phyloP scores from a whole-genome alignment of 2,329 filamentous ascomycete species.

The Fusarium sterilihyphosum region DNA sequence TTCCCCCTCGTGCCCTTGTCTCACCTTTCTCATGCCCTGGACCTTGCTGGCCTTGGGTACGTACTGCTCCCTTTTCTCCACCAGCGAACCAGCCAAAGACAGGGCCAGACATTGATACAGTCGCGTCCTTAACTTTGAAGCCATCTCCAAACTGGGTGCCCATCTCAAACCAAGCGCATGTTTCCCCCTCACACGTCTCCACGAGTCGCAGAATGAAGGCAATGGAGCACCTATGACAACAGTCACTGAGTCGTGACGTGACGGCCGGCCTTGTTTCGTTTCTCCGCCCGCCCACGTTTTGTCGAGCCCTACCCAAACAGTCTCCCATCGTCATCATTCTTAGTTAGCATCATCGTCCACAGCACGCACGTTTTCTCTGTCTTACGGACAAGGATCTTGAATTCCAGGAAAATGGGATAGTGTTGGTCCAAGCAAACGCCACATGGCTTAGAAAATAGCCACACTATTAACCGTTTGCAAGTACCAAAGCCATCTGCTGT shows the following conservation, averaged over 20 bases:
- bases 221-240: not conserved
- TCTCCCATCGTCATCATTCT: slow-evolving; percentile 13
- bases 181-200: slow-evolving; percentile 19
- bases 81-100: slow-evolving; percentile 40
- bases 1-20: slow-evolving; percentile 38
- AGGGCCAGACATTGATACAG: slow-evolving; percentile 39
- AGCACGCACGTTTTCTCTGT: slow-evolving; percentile 12
- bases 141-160: slow-evolving; percentile 39
- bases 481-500: slow-evolving; percentile 8
- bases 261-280: slow-evolving; percentile 11
- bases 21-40: slow-evolving; percentile 27
- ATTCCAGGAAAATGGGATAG: slow-evolving; percentile 17
- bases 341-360: slow-evolving; percentile 10
- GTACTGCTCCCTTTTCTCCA: slow-evolving; percentile 28
- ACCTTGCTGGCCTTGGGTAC: slow-evolving; percentile 32
- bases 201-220: slow-evolving; percentile 16
- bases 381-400: slow-evolving; percentile 27
- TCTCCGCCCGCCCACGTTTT: slow-evolving; percentile 1
- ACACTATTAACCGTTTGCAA: slow-evolving; percentile 5
- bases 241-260: slow-evolving; percentile 30
- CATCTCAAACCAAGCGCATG: slow-evolving; percentile 22
- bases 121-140: slow-evolving; percentile 38
- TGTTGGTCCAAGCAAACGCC: slow-evolving; percentile 24
- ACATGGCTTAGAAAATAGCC: slow-evolving; percentile 30
- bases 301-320: not conserved